Evolutionary conservation across 2,329 filamentous ascomycete species (phyloP).

Genomic region (Cladorrhinum sp.): DNA sequence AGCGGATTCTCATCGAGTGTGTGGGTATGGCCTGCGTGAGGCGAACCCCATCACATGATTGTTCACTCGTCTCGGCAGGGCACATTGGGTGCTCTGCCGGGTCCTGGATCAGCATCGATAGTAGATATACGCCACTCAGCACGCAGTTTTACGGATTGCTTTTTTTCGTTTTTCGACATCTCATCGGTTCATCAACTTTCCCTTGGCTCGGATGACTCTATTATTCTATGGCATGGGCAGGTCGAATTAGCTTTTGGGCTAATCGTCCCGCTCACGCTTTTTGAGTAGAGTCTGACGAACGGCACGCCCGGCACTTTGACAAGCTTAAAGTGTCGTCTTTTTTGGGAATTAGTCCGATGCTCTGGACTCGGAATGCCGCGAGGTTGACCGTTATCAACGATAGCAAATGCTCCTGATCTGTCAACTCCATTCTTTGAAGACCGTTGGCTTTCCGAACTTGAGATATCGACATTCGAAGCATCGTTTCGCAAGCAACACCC

Average conservation of each 20-base stretch:
- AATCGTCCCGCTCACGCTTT: slow-evolving; percentile 7
- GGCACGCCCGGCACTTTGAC: slow-evolving; percentile 30
- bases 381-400: slow-evolving; percentile 17
- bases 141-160: slow-evolving; percentile 28
- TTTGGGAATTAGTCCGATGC: slow-evolving; percentile 13
- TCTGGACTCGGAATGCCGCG: slow-evolving; percentile 12
- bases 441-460: slow-evolving; percentile 8
- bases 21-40: slow-evolving; percentile 11
- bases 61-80: slow-evolving; percentile 11
- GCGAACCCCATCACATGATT: slow-evolving; percentile 8
- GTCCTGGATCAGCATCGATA: slow-evolving; percentile 25
- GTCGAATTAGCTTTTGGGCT: slow-evolving; percentile 9
- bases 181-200: slow-evolving; percentile 26
- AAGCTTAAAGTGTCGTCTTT: slow-evolving; percentile 22
- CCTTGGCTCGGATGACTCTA: slow-evolving; percentile 28
- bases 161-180: slow-evolving; percentile 30
- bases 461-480: slow-evolving; percentile 18
- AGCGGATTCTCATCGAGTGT: slow-evolving; percentile 26
- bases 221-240: slow-evolving; percentile 13
- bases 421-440: slow-evolving; percentile 6
- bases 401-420: slow-evolving; percentile 9
- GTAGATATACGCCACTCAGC: slow-evolving; percentile 23
- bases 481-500: slow-evolving; percentile 16
- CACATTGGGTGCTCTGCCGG: slow-evolving; percentile 11
- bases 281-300: slow-evolving; percentile 26